Percentiles rank a stretch among this genome's conserved stretches.
Evolutionary conservation across 2,329 filamentous ascomycete species (phyloP).

Genomic region (Nothophaeocryptopus gaeumannii): DNA sequence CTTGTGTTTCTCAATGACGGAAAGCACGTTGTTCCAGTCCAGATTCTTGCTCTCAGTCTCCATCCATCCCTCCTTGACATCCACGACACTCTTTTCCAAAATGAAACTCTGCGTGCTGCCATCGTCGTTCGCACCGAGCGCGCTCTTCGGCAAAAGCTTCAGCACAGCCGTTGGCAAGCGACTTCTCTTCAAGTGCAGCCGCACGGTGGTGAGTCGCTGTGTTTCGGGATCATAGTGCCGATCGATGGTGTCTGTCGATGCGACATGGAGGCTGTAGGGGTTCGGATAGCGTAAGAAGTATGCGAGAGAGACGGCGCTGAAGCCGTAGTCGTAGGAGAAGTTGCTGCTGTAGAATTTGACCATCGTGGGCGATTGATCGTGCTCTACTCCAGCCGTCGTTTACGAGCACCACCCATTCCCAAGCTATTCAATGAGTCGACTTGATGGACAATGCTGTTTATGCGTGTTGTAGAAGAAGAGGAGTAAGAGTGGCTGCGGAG

Average conservation of each 20-base stretch:
- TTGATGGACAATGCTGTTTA: not conserved
- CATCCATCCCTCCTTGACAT: constrained; percentile 80
- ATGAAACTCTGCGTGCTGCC: constrained; percentile 72
- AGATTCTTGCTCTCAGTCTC: constrained; percentile 76
- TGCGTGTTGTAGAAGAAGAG: not conserved
- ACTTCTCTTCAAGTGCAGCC: constrained; percentile 78
- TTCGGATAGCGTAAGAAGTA: constrained; percentile 90
- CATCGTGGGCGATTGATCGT: constrained; percentile 34
- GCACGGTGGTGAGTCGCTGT: constrained; percentile 72
- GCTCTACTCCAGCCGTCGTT: constrained; percentile 7
- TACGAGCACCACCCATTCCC: constrained; percentile 17
- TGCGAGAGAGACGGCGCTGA: constrained; percentile 80
- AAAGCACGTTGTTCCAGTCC: constrained; percentile 77
- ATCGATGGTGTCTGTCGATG: constrained; percentile 78
- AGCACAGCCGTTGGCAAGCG: constrained; percentile 71
- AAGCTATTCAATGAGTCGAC: constrained; percentile 10
- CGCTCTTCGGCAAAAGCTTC: constrained; percentile 68
- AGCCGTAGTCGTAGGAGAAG: constrained; percentile 75
- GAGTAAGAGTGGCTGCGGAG: not conserved
- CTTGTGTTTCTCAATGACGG: constrained; percentile 71
- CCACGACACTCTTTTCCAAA: constrained; percentile 74
- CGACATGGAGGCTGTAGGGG: constrained; percentile 76
- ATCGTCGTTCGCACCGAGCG: constrained; percentile 58
- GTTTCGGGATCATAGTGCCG: constrained; percentile 70
- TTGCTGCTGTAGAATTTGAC: constrained; percentile 55